phyloP scores from a whole-genome alignment of 176 grass and related monocot genomes.

The Aegilops tauschii region DNA sequence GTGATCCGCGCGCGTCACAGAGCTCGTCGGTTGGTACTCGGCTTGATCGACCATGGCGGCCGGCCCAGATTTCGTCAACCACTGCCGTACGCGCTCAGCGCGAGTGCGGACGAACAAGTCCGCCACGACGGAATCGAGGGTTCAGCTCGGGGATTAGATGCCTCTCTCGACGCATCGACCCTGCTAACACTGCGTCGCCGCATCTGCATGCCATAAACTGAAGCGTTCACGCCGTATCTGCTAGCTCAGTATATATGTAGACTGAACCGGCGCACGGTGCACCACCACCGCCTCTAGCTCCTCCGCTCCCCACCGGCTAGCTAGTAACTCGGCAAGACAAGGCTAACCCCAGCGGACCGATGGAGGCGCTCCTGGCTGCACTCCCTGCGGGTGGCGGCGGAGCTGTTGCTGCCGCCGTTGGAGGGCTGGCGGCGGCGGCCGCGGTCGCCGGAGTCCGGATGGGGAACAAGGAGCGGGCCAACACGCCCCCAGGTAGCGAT shows the following conservation, averaged over 20 bases:
- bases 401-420: background rate
- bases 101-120: background rate
- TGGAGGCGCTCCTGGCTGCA: background rate
- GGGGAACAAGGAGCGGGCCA: background rate
- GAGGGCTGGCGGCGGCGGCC: background rate
- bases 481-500: background rate
- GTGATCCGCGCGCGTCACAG: background rate
- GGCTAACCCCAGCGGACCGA: background rate
- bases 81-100: background rate
- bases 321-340: background rate
- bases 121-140: background rate
- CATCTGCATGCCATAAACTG: background rate
- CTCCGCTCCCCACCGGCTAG: background rate
- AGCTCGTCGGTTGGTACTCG: background rate
- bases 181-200: too few relatives aligned
- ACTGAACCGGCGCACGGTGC: background rate
- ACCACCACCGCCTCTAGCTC: background rate
- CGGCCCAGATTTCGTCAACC: background rate
- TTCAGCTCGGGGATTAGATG: background rate
- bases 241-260: background rate
- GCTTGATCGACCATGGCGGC: background rate
- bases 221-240: background rate
- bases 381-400: background rate
- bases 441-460: background rate
- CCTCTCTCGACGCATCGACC: too few relatives aligned